Evolutionary conservation across 768 basidiomycete genomes (phyloP), one percentile per base, ranked within the genome.

Genomic region (Tricholoma saponaceum): DNA sequence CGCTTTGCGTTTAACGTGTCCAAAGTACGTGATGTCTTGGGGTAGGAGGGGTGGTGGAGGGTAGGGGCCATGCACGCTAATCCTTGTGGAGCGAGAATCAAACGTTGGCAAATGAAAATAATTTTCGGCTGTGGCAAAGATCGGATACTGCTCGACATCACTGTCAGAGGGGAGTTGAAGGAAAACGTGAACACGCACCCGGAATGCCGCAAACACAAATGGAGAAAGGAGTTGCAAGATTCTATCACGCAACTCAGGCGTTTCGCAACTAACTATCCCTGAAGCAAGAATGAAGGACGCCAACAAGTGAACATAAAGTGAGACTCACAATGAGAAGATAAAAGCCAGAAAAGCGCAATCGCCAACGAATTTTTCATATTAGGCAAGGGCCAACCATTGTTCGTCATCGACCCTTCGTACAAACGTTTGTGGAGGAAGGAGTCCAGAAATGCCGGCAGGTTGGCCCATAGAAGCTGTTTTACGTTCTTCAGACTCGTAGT

Each of bases 321-420:
- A 18, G 13, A 69, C 74, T 51, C 41, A 79, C 78, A 58, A 52
- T 66, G 66, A 4, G 79, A 77, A 7, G 73, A 73, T 23, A 76
- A 66, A 18, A 78, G 62, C 83, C 83, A 84, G 46, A 79, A 72
- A 16, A 83, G 66, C 7, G 76, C 72, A 6, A 83, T 63, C 5
- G 72, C 83, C 22, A 84, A 62, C 1, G 77, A 75, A 23, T 78
- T 81, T 46, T 70, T 63, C 54, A 76, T 74, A 49, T 74, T 79
- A 43, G 77, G 70, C 12, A 79, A 50, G 2, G 83, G 81, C 83
- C 83, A 84, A 4, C 77, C 79, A 37, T 72, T 64, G 49, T 78
- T 78, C 13, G 59, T 58, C 44, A 68, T 69, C 0, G 74, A 66
- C 20, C 70, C 74, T 43, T 72, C 70, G 39, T 77, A 71, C 9